These are phyloP conservation scores for Vanilla planifolia DNA, from an alignment of 106 monocot genomes.

Conservation along the genomic window DNA sequence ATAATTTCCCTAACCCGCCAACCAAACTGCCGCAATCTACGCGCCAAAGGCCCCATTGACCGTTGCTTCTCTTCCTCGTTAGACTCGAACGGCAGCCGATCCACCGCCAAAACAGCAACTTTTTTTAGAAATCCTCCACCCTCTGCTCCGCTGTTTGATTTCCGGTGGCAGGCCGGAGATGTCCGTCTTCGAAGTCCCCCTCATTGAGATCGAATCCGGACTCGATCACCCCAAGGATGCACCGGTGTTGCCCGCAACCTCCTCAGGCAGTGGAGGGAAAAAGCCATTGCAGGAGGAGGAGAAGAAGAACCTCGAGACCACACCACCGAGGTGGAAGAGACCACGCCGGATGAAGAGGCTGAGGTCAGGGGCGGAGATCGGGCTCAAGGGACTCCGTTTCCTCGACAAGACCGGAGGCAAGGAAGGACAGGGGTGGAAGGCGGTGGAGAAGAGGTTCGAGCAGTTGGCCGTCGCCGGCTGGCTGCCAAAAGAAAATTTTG, in stretches of 20 bases:
- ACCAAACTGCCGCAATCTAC: neutral
- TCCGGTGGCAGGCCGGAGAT: neutral
- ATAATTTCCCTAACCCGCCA: slow-evolving; percentile 8
- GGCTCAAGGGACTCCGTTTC: slow-evolving; percentile 60
- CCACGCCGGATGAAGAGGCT: slow-evolving; percentile 14
- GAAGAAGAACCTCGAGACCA: neutral
- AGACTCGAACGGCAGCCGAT: slow-evolving; percentile 61
- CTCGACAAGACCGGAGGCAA: slow-evolving; percentile 58
- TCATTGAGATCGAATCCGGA: neutral
- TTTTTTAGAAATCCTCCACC: neutral
- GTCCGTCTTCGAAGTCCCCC: neutral
- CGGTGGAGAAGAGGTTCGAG: slow-evolving; percentile 60
- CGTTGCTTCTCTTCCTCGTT: neutral
- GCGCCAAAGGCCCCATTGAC: neutral
- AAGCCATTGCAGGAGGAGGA: neutral
- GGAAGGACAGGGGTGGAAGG: slow-evolving; percentile 59
- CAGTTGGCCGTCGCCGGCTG: slow-evolving; percentile 32
- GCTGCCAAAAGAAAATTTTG: slow-evolving; percentile 70
- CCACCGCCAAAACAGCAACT: slow-evolving; percentile 31
- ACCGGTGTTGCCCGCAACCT: neutral
- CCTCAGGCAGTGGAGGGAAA: neutral
- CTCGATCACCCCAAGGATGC: neutral
- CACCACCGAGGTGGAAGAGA: neutral
- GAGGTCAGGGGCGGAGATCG: slow-evolving; percentile 33
- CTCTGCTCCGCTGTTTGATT: neutral